Conservation (phyloP, 441 rosid species). For the Aleurites moluccanus region DNA sequence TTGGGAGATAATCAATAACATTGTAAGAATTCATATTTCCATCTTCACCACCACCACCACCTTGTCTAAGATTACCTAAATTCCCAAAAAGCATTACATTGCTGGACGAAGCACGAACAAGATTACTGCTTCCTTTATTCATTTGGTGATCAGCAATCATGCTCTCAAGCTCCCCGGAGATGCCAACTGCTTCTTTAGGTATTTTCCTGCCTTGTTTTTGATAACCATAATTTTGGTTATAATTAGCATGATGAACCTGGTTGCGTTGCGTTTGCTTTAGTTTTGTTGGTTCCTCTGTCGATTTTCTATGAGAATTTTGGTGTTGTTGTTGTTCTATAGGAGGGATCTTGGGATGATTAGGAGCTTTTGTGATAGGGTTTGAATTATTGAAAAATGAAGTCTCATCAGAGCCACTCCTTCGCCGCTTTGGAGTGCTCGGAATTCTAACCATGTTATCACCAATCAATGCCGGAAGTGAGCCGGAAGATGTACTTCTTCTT, state of each 20-base stretch:
- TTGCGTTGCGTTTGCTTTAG: not conserved
- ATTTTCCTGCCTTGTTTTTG: constrained; percentile 43
- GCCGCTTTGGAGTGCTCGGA: constrained; percentile 42
- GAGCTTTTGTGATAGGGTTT: constrained; percentile 37
- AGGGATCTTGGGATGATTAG: constrained; percentile 34
- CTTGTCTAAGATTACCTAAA: constrained; percentile 71
- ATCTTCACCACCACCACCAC: constrained; percentile 36
- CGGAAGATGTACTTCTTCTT: constrained; percentile 50
- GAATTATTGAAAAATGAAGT: constrained; percentile 26
- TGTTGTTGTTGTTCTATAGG: constrained; percentile 8
- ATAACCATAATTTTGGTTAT: constrained; percentile 27
- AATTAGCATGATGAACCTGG: not conserved
- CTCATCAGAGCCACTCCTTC: constrained; percentile 54
- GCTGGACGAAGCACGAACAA: constrained; percentile 87
- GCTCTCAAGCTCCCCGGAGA: constrained; percentile 87
- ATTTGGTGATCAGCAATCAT: constrained; percentile 75
- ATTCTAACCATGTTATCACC: constrained; percentile 36
- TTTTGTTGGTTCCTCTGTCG: constrained; percentile 23
- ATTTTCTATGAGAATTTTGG: constrained; percentile 25
- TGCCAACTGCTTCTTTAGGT: constrained; percentile 53
- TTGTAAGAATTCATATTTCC: constrained; percentile 25
- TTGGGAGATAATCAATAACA: constrained; percentile 25
- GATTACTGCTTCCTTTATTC: constrained; percentile 40
- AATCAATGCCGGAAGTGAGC: constrained; percentile 31
- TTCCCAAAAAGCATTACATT: constrained; percentile 73